Percentiles rank a stretch among this genome's conserved stretches.
These are phyloP conservation scores for Septoria linicola DNA, from an alignment of 2,329 filamentous ascomycete species.

Conservation along the genomic window DNA sequence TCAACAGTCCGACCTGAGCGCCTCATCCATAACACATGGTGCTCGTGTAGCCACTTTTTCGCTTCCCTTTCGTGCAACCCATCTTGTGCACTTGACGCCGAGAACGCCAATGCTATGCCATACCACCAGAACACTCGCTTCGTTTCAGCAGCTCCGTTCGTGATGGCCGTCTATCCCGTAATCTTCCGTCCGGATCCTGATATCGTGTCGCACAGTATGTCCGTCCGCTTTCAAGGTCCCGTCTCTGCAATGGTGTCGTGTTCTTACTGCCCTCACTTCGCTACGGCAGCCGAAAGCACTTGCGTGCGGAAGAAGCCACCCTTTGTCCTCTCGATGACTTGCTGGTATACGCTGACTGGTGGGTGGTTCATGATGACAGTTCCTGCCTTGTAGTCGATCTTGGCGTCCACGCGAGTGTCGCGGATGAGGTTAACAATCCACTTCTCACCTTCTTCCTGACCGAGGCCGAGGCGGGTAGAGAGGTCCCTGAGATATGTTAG, in stretches of 20 bases:
- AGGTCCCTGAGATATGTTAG: conserved; percentile 62
- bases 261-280: conserved; percentile 44
- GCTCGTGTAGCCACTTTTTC: not conserved
- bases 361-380: conserved; percentile 99
- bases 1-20: conserved; percentile 4
- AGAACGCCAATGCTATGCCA: conserved; percentile 30
- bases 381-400: conserved; percentile 98
- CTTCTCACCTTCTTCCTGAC: conserved; percentile 95
- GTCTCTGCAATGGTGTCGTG: not conserved
- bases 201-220: too few species aligned
- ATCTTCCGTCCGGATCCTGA: not conserved
- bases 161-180: not conserved
- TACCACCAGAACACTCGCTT: conserved; percentile 17
- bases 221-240: too few species aligned
- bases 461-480: conserved; percentile 84
- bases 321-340: conserved; percentile 99
- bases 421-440: conserved; percentile 99
- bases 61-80: conserved; percentile 1
- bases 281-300: conserved; percentile 68
- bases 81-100: conserved; percentile 20
- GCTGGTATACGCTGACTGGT: conserved; percentile 96
- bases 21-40: conserved; percentile 10
- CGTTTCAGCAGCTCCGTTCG: conserved; percentile 3
- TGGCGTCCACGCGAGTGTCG: conserved; percentile 94
- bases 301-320: conserved; percentile 98